phyloP scores from a whole-genome alignment of 2,329 filamentous ascomycete species.

The Verticillium dahliae region DNA sequence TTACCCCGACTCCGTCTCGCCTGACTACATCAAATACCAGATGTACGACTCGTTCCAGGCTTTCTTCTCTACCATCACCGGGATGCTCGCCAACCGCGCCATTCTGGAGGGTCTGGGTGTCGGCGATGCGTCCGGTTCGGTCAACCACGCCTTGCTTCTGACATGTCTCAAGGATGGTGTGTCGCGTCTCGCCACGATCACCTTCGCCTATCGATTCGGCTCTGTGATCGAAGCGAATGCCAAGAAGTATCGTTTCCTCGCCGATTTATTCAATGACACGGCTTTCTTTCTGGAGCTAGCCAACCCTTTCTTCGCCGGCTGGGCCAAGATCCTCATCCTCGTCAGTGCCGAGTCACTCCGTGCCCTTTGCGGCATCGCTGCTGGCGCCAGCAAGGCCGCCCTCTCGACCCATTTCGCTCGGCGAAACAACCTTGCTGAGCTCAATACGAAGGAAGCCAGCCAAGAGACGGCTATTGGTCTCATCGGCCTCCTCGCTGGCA shows the following conservation, averaged over 20 bases:
- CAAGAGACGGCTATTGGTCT: constrained; percentile 93
- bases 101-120: constrained; percentile 77
- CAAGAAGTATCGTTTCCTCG: constrained; percentile 81
- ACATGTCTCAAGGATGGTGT: constrained; percentile 78
- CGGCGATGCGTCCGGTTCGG: constrained; percentile 70
- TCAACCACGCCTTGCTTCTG: constrained; percentile 74
- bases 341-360: constrained; percentile 44
- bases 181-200: constrained; percentile 75
- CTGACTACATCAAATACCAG: constrained; percentile 74
- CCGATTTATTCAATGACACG: constrained; percentile 82
- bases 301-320: constrained; percentile 62
- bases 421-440: constrained; percentile 80
- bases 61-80: constrained; percentile 76
- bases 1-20: constrained; percentile 80
- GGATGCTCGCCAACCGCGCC: constrained; percentile 73
- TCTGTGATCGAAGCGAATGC: constrained; percentile 82
- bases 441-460: constrained; percentile 92
- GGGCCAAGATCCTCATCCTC: constrained; percentile 42
- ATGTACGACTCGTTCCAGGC: constrained; percentile 72
- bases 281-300: constrained; percentile 82
- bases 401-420: constrained; percentile 87
- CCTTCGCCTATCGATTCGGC: constrained; percentile 78
- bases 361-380: constrained; percentile 79
- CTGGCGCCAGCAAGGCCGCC: constrained; percentile 83
- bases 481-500: constrained; percentile 79